Percentiles rank a stretch among this genome's conserved stretches.
Conservation (phyloP, 2,329 filamentous ascomycete species). For the Aspergillus floridensis region DNA sequence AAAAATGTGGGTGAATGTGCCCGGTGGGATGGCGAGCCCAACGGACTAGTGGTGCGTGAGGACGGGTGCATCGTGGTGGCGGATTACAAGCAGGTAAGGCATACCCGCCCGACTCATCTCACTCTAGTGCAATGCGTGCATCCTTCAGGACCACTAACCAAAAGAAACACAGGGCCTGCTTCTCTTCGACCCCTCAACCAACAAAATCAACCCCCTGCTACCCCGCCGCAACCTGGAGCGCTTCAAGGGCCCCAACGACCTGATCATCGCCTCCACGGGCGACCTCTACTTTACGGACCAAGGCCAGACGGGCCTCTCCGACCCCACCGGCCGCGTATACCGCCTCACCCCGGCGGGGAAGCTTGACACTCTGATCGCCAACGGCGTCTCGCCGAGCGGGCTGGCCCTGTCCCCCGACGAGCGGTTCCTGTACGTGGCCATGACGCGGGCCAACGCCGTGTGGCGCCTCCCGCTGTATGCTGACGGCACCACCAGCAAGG, state of each 20-base stretch:
- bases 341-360: constrained; percentile 34
- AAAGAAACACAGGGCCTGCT: constrained; percentile 36
- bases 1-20: constrained; percentile 33
- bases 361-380: constrained; percentile 39
- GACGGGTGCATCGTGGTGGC: constrained; percentile 40
- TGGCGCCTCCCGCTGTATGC: too few species aligned
- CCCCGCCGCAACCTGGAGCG: constrained; percentile 39
- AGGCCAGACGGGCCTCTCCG: constrained; percentile 46
- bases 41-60: constrained; percentile 35
- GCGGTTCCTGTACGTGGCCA: constrained; percentile 20
- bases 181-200: constrained; percentile 31
- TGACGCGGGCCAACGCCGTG: too few species aligned
- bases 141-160: too few species aligned
- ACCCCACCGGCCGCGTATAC: constrained; percentile 43
- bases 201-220: constrained; percentile 30
- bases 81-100: constrained; percentile 43
- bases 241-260: constrained; percentile 47
- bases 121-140: too few species aligned
- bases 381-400: constrained; percentile 43
- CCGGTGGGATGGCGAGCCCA: constrained; percentile 44
- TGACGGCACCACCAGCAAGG: constrained; percentile 22
- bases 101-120: neutral
- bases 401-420: constrained; percentile 41
- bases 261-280: constrained; percentile 38
- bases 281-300: constrained; percentile 48